Conservation (phyloP, 75 land plant species). For the Gnetum montanum region DNA sequence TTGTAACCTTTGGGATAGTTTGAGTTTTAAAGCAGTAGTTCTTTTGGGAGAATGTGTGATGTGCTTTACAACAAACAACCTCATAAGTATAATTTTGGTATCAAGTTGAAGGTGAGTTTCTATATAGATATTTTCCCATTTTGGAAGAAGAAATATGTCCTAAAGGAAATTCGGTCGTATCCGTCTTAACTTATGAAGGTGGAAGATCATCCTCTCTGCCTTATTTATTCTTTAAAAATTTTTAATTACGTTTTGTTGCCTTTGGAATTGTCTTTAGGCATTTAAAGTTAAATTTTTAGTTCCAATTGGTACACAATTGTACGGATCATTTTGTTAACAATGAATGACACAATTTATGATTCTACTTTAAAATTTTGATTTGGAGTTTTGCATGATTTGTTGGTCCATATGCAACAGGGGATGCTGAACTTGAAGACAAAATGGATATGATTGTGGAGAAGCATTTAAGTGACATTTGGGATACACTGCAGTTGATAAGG, state of each 20-base stretch:
- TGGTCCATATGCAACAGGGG: background rate
- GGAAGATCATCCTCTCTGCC: too few relatives aligned
- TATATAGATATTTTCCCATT: too few relatives aligned
- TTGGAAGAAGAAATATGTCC: too few relatives aligned
- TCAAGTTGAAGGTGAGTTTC: too few relatives aligned
- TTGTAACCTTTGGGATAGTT: too few relatives aligned
- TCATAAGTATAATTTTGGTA: too few relatives aligned
- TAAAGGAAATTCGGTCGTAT: too few relatives aligned
- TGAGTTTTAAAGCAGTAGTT: too few relatives aligned
- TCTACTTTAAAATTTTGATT: background rate
- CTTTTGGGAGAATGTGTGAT: too few relatives aligned
- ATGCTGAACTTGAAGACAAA: background rate
- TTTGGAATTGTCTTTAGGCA: background rate
- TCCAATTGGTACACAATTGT: background rate
- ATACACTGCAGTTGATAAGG: slow-evolving; percentile 54
- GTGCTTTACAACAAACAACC: too few relatives aligned
- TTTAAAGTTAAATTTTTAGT: background rate
- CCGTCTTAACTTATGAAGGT: too few relatives aligned
- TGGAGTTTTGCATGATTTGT: slow-evolving; percentile 2
- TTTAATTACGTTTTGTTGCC: background rate
- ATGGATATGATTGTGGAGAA: slow-evolving; percentile 22
- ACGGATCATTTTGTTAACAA: background rate
- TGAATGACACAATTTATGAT: background rate
- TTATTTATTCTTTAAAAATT: background rate
- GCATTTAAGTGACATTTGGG: slow-evolving; percentile 33